Percentiles rank a stretch among this genome's conserved stretches.
Evolutionary conservation across 352 stramenopile genomes (phyloP).

Genomic region (Aphanomyces stellatus): DNA sequence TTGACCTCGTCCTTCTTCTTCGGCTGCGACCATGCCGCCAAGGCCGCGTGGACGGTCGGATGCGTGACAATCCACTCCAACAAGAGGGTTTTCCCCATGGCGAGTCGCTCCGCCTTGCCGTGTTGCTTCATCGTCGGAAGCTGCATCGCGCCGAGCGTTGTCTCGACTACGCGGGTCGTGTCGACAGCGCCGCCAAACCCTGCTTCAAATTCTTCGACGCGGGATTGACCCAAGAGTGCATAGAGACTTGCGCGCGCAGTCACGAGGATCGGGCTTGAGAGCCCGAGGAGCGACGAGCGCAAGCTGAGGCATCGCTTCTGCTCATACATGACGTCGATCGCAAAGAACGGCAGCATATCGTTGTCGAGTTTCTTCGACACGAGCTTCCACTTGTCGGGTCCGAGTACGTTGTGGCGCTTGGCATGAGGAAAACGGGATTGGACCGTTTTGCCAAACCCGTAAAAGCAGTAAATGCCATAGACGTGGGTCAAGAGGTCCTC

Average conservation of each 20-base stretch:
- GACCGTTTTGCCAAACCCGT: slow-evolving; percentile 42
- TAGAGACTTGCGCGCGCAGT: background rate
- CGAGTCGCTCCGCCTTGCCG: background rate
- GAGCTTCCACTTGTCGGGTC: slow-evolving; percentile 32
- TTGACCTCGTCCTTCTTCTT: slow-evolving; percentile 13
- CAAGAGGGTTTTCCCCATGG: background rate
- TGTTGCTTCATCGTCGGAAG: background rate
- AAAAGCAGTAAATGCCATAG: slow-evolving; percentile 73
- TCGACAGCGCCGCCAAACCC: background rate
- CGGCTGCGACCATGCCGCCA: background rate
- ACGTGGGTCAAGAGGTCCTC: slow-evolving; percentile 41
- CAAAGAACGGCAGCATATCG: slow-evolving; percentile 39
- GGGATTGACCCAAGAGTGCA: background rate
- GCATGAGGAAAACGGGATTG: slow-evolving; percentile 38
- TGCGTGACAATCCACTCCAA: background rate
- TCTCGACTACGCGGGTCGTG: background rate
- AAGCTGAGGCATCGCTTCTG: slow-evolving; percentile 36
- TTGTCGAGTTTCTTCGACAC: slow-evolving; percentile 56
- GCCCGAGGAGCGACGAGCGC: slow-evolving; percentile 20
- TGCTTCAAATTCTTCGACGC: background rate
- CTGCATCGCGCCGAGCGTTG: background rate
- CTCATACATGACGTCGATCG: slow-evolving; percentile 60
- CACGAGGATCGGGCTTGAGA: background rate
- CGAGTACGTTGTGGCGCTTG: background rate
- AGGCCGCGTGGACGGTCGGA: background rate